These are phyloP conservation scores for Penicillium sp. DNA, from an alignment of 2,329 filamentous ascomycete genomes.

Conservation along the genomic window DNA sequence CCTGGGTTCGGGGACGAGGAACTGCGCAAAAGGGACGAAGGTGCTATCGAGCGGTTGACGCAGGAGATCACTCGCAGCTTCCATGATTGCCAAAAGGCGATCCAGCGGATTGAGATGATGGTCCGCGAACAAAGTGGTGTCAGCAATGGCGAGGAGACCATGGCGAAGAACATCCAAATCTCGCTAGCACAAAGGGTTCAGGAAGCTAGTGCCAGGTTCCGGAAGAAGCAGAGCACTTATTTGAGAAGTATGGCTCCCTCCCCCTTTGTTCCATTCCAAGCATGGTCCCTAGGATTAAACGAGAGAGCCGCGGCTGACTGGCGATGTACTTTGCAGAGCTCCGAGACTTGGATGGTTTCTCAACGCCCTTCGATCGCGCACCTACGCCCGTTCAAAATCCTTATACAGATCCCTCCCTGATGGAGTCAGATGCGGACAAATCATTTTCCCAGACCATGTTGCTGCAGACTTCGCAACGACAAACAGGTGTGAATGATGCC, in stretches of 20 bases:
- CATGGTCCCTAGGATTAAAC: background rate
- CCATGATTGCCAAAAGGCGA: constrained; percentile 85
- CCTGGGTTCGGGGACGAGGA: constrained; percentile 97
- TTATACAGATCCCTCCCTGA: constrained; percentile 83
- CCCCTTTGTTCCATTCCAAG: background rate
- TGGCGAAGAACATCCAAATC: constrained; percentile 95
- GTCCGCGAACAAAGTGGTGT: constrained; percentile 75
- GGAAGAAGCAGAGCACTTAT: constrained; percentile 97
- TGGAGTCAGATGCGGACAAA: constrained; percentile 92
- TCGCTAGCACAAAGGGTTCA: constrained; percentile 86
- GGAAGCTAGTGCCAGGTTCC: constrained; percentile 86
- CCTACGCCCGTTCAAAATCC: constrained; percentile 61
- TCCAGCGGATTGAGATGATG: constrained; percentile 86
- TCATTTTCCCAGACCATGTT: constrained; percentile 89
- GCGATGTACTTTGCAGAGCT: constrained; percentile 60
- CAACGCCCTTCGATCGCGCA: constrained; percentile 54
- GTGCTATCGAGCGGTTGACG: constrained; percentile 86
- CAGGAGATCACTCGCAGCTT: constrained; percentile 88
- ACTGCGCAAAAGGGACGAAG: constrained; percentile 82
- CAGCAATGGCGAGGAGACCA: constrained; percentile 83
- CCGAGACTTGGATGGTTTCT: constrained; percentile 70
- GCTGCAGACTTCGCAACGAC: constrained; percentile 71
- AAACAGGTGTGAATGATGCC: constrained; percentile 69
- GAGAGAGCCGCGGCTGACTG: constrained; percentile 13
- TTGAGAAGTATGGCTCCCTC: constrained; percentile 72